phyloP scores from a whole-genome alignment of 2,329 filamentous ascomycete genomes.

The Verticillium albo-atrum region DNA sequence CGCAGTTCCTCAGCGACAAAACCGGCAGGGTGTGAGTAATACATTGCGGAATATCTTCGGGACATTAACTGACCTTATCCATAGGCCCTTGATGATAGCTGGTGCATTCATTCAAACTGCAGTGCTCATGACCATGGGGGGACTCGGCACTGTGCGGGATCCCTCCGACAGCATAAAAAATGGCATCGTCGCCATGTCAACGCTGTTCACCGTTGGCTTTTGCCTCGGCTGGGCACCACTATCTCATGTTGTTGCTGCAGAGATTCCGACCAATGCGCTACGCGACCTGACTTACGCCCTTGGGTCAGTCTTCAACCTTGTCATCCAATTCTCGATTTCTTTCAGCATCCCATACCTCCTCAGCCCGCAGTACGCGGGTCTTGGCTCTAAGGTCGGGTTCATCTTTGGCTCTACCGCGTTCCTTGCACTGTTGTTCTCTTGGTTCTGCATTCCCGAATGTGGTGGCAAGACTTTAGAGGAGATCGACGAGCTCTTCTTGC shows the following conservation, averaged over 20 bases:
- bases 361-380: constrained; percentile 25
- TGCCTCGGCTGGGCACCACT: constrained; percentile 27
- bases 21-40: constrained; percentile 7
- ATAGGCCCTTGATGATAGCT: constrained; percentile 16
- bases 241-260: constrained; percentile 28
- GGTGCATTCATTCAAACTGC: constrained; percentile 21
- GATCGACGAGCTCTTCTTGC: constrained; percentile 47
- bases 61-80: not conserved
- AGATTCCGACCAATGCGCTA: constrained; percentile 24
- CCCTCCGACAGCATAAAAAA: constrained; percentile 13
- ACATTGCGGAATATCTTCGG: not conserved
- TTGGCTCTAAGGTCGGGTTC: constrained; percentile 30
- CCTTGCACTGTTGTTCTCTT: constrained; percentile 16
- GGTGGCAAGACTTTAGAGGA: constrained; percentile 71
- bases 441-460: constrained; percentile 31
- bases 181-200: constrained; percentile 26
- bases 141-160: constrained; percentile 20
- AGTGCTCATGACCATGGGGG: constrained; percentile 29
- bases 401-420: constrained; percentile 25
- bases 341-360: constrained; percentile 33
- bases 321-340: constrained; percentile 24
- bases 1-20: constrained; percentile 11
- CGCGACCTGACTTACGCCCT: constrained; percentile 24
- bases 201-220: constrained; percentile 24
- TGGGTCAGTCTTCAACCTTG: constrained; percentile 22